phyloP scores from a whole-genome alignment of 176 grass and related monocot species.

The Oryza nivara region DNA sequence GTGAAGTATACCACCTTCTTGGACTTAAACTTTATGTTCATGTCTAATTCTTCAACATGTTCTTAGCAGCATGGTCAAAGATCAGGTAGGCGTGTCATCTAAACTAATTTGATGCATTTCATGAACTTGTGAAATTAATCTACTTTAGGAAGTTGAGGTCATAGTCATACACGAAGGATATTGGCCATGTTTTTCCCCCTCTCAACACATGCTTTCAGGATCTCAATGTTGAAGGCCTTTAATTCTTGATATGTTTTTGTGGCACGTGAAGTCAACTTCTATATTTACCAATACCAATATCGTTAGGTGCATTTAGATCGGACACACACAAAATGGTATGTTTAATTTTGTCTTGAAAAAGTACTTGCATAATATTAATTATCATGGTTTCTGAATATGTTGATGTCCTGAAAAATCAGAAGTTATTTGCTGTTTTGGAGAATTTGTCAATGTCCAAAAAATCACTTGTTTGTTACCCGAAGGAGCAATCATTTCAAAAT shows the following conservation, averaged over 20 bases:
- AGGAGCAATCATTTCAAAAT: conserved; percentile 19
- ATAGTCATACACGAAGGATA: neutral
- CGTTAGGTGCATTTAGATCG: neutral
- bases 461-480: neutral
- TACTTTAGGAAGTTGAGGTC: conserved; percentile 10
- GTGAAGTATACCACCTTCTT: conserved; percentile 10
- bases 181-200: neutral
- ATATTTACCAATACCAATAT: neutral
- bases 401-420: no score
- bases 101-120: conserved; percentile 10
- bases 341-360: neutral
- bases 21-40: neutral
- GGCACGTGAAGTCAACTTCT: neutral
- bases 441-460: neutral
- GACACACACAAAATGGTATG: neutral
- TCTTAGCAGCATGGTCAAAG: conserved; percentile 7
- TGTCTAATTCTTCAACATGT: neutral
- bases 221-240: neutral
- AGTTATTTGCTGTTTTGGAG: neutral
- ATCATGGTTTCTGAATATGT: neutral
- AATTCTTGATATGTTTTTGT: neutral
- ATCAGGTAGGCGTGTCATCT: neutral
- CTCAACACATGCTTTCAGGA: conserved; percentile 20
- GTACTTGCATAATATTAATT: neutral
- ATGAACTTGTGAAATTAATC: neutral